Evolutionary conservation across 2,329 filamentous ascomycete species (phyloP).

Genomic region (Pyrenophora seminiperda): DNA sequence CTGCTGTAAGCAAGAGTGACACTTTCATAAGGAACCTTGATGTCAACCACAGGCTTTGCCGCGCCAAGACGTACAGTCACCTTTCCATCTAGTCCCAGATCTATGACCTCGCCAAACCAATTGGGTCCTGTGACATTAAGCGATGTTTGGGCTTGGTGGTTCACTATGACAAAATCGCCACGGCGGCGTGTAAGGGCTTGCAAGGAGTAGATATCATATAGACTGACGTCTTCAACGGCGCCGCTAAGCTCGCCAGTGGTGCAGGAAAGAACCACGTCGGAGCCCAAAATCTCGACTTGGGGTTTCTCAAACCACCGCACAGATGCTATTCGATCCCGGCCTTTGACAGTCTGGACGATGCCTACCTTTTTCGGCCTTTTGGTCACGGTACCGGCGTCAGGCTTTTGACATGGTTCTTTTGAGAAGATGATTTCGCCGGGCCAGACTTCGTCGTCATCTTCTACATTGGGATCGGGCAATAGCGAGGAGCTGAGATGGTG

Average conservation of each 20-base stretch:
- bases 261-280: constrained; percentile 51
- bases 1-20: constrained; percentile 56
- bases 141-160: constrained; percentile 27
- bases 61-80: constrained; percentile 61
- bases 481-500: constrained; percentile 54
- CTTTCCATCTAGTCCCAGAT: constrained; percentile 59
- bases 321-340: constrained; percentile 60
- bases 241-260: constrained; percentile 51
- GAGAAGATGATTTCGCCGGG: constrained; percentile 61
- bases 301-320: constrained; percentile 59
- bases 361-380: constrained; percentile 58
- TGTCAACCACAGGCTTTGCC: constrained; percentile 55
- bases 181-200: constrained; percentile 55
- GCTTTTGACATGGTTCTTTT: constrained; percentile 44
- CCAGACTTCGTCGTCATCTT: constrained; percentile 62
- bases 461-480: constrained; percentile 57
- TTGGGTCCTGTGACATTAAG: constrained; percentile 38
- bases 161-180: constrained; percentile 61
- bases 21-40: constrained; percentile 56
- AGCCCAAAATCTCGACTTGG: constrained; percentile 39
- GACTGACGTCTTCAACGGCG: constrained; percentile 57
- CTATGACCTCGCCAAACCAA: constrained; percentile 64
- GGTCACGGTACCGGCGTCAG: constrained; percentile 30
- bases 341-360: constrained; percentile 62
- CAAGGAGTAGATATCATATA: constrained; percentile 62